Percentiles rank a stretch among this genome's conserved stretches.
phyloP scores from a whole-genome alignment of 2,329 filamentous ascomycete species.

The Aureobasidium pullulans region DNA sequence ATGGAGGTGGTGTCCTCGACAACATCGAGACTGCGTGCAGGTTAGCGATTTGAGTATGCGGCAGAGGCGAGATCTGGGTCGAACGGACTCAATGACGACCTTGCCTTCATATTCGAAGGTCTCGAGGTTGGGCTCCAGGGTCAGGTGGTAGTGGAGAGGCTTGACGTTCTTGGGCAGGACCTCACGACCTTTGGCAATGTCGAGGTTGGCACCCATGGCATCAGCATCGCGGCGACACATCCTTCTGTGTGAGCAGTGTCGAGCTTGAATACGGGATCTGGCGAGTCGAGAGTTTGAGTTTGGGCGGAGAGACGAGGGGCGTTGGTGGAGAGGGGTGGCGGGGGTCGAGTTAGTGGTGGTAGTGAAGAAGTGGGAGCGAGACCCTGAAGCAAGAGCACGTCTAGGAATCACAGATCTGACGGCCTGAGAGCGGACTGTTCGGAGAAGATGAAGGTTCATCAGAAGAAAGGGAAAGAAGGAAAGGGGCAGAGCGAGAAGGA shows the following conservation, averaged over 20 bases:
- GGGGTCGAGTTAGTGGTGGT: not conserved
- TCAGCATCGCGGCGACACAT: constrained; percentile 63
- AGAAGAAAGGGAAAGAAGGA: not conserved
- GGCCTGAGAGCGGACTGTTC: constrained; percentile 10
- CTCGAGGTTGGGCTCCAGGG: constrained; percentile 82
- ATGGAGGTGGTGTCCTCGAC: constrained; percentile 76
- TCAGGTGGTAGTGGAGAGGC: constrained; percentile 85
- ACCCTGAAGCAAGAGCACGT: constrained; percentile 8
- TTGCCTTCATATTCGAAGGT: constrained; percentile 81
- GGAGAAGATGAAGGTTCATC: constrained; percentile 10
- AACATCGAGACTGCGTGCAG: constrained; percentile 59
- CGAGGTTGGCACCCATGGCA: constrained; percentile 43
- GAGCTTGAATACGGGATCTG: constrained; percentile 19
- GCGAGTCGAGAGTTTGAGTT: not conserved
- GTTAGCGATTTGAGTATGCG: constrained; percentile 5
- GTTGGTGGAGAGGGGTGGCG: not conserved
- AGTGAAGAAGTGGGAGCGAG: constrained; percentile 4
- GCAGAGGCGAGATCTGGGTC: no score
- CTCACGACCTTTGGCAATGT: constrained; percentile 63
- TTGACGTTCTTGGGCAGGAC: constrained; percentile 87
- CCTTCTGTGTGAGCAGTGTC: constrained; percentile 69
- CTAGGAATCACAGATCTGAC: constrained; percentile 9
- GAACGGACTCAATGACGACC: constrained; percentile 66
- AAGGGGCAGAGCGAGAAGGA: not conserved
- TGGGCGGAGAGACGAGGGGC: constrained; percentile 4